A percentile compares a stretch with the other conserved stretches of the same genome.
phyloP scores from a whole-genome alignment of 208 protist genomes.

The Crithidia expoeki region DNA sequence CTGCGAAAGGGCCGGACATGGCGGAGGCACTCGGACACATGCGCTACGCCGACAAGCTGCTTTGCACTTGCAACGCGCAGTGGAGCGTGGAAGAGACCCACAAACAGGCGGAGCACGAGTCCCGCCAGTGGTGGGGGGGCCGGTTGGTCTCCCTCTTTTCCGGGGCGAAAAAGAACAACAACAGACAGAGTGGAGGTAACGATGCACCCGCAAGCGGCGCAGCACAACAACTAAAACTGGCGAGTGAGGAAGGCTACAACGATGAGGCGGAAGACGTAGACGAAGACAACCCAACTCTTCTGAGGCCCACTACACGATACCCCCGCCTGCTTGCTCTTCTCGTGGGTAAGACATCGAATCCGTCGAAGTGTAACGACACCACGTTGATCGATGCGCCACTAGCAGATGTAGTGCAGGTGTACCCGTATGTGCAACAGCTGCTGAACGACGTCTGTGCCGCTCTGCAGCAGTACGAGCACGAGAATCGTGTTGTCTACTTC shows the following conservation, averaged over 20 bases:
- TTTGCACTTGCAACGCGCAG: slow-evolving; percentile 36
- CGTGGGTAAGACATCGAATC: neutral
- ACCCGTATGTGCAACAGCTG: slow-evolving; percentile 45
- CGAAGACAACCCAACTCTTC: neutral
- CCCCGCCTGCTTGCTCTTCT: slow-evolving; percentile 27
- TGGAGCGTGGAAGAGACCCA: slow-evolving; percentile 31
- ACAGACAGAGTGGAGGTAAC: neutral
- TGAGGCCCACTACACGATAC: slow-evolving; percentile 18
- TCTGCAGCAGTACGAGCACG: slow-evolving; percentile 51
- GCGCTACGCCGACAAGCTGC: slow-evolving; percentile 54
- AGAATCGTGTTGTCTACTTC: slow-evolving; percentile 73
- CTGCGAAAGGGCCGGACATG: slow-evolving; percentile 56
- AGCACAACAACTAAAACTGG: neutral
- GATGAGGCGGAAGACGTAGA: neutral
- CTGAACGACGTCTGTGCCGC: slow-evolving; percentile 38
- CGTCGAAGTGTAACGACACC: neutral
- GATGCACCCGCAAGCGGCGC: neutral
- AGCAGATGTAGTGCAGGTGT: slow-evolving; percentile 55
- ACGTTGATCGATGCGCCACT: neutral
- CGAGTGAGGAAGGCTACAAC: neutral
- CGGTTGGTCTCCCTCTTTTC: slow-evolving; percentile 18
- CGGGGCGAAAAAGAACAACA: neutral
- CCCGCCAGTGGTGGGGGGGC: slow-evolving; percentile 29
- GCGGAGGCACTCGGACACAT: slow-evolving; percentile 65
- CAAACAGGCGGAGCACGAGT: slow-evolving; percentile 15